These are phyloP conservation scores for Cystobasidium sp. DNA, from an alignment of 1,284 basidiomycete species.

Conservation along the genomic window DNA sequence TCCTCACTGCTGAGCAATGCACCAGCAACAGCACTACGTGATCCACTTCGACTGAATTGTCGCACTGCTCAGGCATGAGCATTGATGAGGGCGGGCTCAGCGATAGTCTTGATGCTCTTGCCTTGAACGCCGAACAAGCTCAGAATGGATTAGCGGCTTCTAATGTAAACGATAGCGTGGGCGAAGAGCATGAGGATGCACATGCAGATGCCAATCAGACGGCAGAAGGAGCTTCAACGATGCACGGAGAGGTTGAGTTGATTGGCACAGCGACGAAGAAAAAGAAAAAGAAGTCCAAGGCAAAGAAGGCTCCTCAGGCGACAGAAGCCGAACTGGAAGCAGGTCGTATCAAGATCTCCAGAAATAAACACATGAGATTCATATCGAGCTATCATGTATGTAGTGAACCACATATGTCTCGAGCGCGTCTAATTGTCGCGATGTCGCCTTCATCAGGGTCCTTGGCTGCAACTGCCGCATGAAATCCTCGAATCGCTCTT, in stretches of 20 bases:
- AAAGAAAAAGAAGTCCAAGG: conserved; percentile 47
- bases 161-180: no score
- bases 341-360: conserved; percentile 40
- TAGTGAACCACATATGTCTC: not conserved
- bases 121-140: not conserved
- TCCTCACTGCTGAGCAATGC: no score
- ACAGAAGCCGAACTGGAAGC: conserved; percentile 15
- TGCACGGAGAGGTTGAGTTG: no score
- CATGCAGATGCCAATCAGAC: no score
- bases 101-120: not conserved
- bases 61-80: not conserved
- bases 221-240: no score
- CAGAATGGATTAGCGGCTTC: no score
- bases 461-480: conserved; percentile 38
- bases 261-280: conserved; percentile 34
- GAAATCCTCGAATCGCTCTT: conserved; percentile 24
- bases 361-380: conserved; percentile 48
- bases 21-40: no score
- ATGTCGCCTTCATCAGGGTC: conserved; percentile 12
- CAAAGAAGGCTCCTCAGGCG: conserved; percentile 40
- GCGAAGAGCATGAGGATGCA: no score
- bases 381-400: conserved; percentile 43
- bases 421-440: not conserved
- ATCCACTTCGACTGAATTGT: no score
- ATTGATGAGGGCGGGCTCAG: not conserved